Evolutionary conservation across 2,329 filamentous ascomycete species (phyloP).

Genomic region (Hysterium pulicare): DNA sequence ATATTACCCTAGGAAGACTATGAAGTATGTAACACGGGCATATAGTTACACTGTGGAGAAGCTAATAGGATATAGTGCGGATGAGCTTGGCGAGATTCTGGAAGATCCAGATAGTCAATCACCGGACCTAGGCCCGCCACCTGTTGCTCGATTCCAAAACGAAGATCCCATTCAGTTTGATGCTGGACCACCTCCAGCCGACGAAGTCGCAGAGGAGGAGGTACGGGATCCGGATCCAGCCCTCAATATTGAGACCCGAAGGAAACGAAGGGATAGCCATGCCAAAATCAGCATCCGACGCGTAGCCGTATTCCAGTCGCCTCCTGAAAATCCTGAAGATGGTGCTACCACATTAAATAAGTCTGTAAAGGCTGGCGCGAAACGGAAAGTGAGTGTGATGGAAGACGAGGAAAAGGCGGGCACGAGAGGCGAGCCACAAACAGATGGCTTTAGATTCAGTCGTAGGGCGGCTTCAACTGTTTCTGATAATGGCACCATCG

Average conservation of each 20-base stretch:
- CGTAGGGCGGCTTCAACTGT: conserved; percentile 28
- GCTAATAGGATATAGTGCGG: conserved; percentile 45
- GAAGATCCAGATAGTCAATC: conserved; percentile 58
- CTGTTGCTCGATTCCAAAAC: conserved; percentile 51
- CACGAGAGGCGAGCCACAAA: conserved; percentile 16
- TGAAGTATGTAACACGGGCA: conserved; percentile 55
- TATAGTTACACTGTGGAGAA: conserved; percentile 16
- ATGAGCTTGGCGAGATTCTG: conserved; percentile 55
- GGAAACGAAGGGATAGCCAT: conserved; percentile 51
- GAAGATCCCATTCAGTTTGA: conserved; percentile 48
- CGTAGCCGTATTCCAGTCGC: conserved; percentile 43
- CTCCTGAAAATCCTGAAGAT: conserved; percentile 32
- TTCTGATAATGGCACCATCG: conserved; percentile 12
- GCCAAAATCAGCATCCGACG: conserved; percentile 42
- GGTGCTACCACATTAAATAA: conserved; percentile 12
- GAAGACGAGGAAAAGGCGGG: conserved; percentile 46
- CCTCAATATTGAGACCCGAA: conserved; percentile 51
- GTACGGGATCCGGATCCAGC: conserved; percentile 38
- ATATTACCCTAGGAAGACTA: conserved; percentile 61
- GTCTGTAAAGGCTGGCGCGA: conserved; percentile 47
- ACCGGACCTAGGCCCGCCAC: conserved; percentile 63
- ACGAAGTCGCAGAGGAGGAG: conserved; percentile 26
- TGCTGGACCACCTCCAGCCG: conserved; percentile 17
- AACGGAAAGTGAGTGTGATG: conserved; percentile 56
- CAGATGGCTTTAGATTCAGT: conserved; percentile 48